Evolutionary conservation across 2,329 filamentous ascomycete genomes (phyloP).

Genomic region (Colletotrichum falcatum): DNA sequence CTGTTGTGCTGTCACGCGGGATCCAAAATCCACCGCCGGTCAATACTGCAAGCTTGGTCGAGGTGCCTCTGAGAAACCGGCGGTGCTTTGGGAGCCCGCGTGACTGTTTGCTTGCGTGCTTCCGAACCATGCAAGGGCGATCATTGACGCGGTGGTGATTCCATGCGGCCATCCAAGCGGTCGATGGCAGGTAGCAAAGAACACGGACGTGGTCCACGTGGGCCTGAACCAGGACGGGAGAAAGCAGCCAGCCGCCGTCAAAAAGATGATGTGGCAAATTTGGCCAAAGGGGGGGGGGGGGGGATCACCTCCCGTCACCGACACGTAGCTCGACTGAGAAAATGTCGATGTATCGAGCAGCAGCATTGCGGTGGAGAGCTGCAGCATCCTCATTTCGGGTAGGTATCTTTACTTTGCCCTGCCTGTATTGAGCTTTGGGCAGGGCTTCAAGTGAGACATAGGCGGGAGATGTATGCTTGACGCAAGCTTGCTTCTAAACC

Average conservation of each 20-base stretch:
- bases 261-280: slow-evolving; percentile 35
- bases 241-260: slow-evolving; percentile 8
- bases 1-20: too few species aligned
- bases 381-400: slow-evolving; percentile 26
- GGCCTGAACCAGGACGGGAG: slow-evolving; percentile 1
- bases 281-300: too few species aligned
- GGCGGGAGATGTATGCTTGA: slow-evolving; percentile 34
- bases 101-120: background rate
- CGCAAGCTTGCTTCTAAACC: slow-evolving; percentile 19
- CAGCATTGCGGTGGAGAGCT: slow-evolving; percentile 12
- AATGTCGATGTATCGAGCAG: slow-evolving; percentile 2
- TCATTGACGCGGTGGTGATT: slow-evolving; percentile 12
- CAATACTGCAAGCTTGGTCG: too few species aligned
- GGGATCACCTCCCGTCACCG: background rate
- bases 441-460: slow-evolving; percentile 22
- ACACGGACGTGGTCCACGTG: slow-evolving; percentile 13
- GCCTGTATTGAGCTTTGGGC: slow-evolving; percentile 5
- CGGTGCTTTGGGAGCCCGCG: too few species aligned
- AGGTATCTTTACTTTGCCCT: slow-evolving; percentile 17
- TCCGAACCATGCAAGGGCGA: slow-evolving; percentile 8
- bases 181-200: slow-evolving; percentile 25
- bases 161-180: slow-evolving; percentile 18
- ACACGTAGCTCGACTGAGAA: slow-evolving; percentile 25
- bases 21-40: too few species aligned
- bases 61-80: too few species aligned